Base-by-base conservation (phyloP, 768 basidiomycete species). In the Termitomyces sp. region DNA sequence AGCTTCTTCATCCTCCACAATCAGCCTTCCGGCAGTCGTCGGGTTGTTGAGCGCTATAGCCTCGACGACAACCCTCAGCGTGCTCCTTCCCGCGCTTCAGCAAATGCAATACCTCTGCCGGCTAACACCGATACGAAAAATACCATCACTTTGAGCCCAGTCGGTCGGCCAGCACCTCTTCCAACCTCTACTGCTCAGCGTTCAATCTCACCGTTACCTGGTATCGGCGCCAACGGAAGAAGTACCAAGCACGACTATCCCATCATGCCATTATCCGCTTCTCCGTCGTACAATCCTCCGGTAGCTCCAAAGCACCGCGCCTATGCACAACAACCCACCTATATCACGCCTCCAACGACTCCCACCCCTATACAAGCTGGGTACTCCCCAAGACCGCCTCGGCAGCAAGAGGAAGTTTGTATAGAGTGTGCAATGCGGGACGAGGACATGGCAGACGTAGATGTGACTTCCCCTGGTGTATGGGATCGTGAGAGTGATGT, bases 341-440 rank as follows among this genome's bases (percentile, higher is more conserved):
- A 83, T 60, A 84, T 90, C 60, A 85, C 79, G 5, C 84, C 84
- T 41, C 64, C 72, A 0, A 57, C 76, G n/a, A 64, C 80, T 1
- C 77, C 80, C 12, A 79, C 76, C 49, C 76, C 85, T 39, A 75
- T 85, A 46, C 84, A 86, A 57, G 79, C 86, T 3, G 77, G 84
- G 4, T 84, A 82, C 62, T 77, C 81, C 0, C 81, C 84, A 57
- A 69, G 70, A 31, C 81, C 77, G 22, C 82, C 75, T n/a, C 76
- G 72, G 10, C 85, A 81, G 59, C 48, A 36, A 38, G 89, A 91
- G 62, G 96, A 98, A 68, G 74, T 98, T 29, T 99, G 96, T 63
- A 77, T 97, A 33, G 97, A 98, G 70, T 99, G 97, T 66, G 89
- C 97, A 54, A 98, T 98, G 95, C 86, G 97, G 31, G 97, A 99